Evolutionary conservation across 129 eudicot species (phyloP).

Genomic region (Scalesia atractyloides): DNA sequence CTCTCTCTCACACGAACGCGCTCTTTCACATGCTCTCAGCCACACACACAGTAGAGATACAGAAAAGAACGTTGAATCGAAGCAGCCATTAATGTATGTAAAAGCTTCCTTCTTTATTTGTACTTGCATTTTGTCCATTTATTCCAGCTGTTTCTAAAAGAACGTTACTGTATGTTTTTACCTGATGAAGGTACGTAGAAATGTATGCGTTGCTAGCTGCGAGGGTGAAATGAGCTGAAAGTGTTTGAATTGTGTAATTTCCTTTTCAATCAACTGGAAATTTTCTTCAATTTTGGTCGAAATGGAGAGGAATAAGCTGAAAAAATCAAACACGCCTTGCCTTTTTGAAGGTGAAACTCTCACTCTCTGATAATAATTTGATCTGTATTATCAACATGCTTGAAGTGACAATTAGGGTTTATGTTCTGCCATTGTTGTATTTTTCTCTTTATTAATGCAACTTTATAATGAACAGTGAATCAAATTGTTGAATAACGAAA

Average conservation of each 20-base stretch:
- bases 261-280: constrained; percentile 9
- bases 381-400: not conserved
- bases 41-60: constrained; percentile 7
- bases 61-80: constrained; percentile 5
- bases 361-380: constrained; percentile 3
- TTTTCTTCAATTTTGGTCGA: not conserved
- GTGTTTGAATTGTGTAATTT: not conserved
- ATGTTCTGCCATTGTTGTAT: constrained; percentile 10
- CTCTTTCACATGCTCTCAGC: not conserved
- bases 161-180: constrained; percentile 17
- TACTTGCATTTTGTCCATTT: constrained; percentile 20
- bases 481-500: too few species aligned
- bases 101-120: constrained; percentile 23
- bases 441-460: not conserved
- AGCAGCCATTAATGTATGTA: constrained; percentile 23
- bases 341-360: constrained; percentile 33
- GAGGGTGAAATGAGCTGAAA: constrained; percentile 16
- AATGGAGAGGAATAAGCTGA: constrained; percentile 40
- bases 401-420: constrained; percentile 20
- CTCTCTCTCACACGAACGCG: constrained; percentile 11
- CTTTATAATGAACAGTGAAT: too few species aligned
- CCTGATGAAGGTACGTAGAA: constrained; percentile 12
- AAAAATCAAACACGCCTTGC: constrained; percentile 31
- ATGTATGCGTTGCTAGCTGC: not conserved
- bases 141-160: not conserved